A percentile compares a stretch with the other conserved stretches of the same genome.
These are phyloP conservation scores for Lasiodiplodia gonubiensis DNA, from an alignment of 2,329 filamentous ascomycete genomes.

Conservation along the genomic window DNA sequence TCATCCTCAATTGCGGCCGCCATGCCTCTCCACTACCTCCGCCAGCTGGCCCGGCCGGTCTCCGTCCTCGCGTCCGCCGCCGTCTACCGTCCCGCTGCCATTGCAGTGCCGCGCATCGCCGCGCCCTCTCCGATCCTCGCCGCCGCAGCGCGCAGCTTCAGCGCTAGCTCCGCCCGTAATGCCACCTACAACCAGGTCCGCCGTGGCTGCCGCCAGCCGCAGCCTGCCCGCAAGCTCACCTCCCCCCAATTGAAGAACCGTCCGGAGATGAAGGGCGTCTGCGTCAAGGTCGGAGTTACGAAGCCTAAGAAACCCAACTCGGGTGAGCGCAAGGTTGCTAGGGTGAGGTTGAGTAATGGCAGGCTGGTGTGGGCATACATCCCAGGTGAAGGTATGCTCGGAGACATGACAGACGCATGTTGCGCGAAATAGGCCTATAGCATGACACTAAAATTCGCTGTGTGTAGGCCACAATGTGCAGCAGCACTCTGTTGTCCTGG, in stretches of 20 bases:
- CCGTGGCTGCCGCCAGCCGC: slow-evolving; percentile 76
- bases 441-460: background rate
- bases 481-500: slow-evolving; percentile 96
- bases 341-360: slow-evolving; percentile 85
- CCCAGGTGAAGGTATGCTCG: slow-evolving; percentile 77
- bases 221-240: slow-evolving; percentile 81
- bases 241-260: slow-evolving; percentile 81
- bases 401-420: background rate
- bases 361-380: slow-evolving; percentile 92
- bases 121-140: slow-evolving; percentile 11
- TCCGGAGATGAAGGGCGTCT: slow-evolving; percentile 92
- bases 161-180: slow-evolving; percentile 44
- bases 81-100: background rate
- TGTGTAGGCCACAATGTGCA: slow-evolving; percentile 86
- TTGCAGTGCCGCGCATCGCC: slow-evolving; percentile 22
- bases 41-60: slow-evolving; percentile 17
- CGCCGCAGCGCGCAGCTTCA: slow-evolving; percentile 43
- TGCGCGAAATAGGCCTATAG: too few species aligned
- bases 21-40: slow-evolving; percentile 28
- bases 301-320: slow-evolving; percentile 99
- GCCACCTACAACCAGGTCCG: slow-evolving; percentile 59
- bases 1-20: background rate
- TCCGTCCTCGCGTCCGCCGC: background rate
- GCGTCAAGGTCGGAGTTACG: slow-evolving; percentile 88
- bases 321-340: slow-evolving; percentile 92